Conservation (phyloP, 2,329 filamentous ascomycete species). For the Acephala macrosclerotiorum region DNA sequence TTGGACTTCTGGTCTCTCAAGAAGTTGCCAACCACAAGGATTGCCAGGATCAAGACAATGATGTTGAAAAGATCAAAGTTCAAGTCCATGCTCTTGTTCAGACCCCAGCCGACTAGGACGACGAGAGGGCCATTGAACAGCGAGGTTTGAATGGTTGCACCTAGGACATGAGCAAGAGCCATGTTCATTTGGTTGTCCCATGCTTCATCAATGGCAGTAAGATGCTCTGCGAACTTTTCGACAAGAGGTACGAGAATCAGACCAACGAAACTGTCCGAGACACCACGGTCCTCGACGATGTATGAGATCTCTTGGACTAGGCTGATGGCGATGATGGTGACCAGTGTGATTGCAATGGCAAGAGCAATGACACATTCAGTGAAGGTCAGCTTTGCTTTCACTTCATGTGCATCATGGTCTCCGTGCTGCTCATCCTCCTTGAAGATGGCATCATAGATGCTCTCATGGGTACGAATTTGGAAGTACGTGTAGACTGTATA, state of each 20-base stretch:
- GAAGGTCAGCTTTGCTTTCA: conserved; percentile 75
- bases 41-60: conserved; percentile 80
- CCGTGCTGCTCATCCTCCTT: conserved; percentile 71
- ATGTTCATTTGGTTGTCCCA: conserved; percentile 86
- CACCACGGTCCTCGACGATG: conserved; percentile 58
- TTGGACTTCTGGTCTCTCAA: conserved; percentile 88
- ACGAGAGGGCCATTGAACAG: conserved; percentile 86
- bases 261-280: conserved; percentile 68
- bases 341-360: conserved; percentile 68
- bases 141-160: conserved; percentile 87
- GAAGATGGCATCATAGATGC: conserved; percentile 78
- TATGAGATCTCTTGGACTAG: conserved; percentile 76
- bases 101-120: conserved; percentile 84
- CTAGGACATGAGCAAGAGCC: conserved; percentile 84
- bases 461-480: conserved; percentile 79
- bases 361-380: conserved; percentile 76
- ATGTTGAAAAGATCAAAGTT: conserved; percentile 91
- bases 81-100: conserved; percentile 74
- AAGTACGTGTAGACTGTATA: conserved; percentile 75
- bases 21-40: conserved; percentile 88
- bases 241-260: conserved; percentile 83
- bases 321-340: conserved; percentile 76
- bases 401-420: conserved; percentile 65
- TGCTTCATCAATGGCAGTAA: conserved; percentile 85
- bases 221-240: conserved; percentile 86